These are phyloP conservation scores for Hortaea sp. DNA, from an alignment of 2,329 filamentous ascomycete genomes.

Conservation along the genomic window DNA sequence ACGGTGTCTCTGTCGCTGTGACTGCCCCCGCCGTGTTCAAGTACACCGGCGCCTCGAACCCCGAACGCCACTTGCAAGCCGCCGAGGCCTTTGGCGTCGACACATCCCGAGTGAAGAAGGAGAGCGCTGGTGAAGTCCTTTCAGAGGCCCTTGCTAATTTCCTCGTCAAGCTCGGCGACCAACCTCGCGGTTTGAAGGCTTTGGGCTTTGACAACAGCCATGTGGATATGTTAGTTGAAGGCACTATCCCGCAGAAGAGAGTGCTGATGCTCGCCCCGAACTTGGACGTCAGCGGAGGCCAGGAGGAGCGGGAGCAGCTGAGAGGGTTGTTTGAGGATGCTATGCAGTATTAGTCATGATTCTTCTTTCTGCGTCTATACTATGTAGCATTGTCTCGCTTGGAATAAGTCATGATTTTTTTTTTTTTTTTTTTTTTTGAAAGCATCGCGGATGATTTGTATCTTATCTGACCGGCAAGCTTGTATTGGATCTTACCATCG, in stretches of 20 bases:
- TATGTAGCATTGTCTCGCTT: no score
- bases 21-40: constrained; percentile 88
- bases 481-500: no score
- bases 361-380: no score
- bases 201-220: constrained; percentile 70
- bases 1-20: constrained; percentile 90
- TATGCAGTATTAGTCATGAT: constrained; percentile 27
- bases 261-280: constrained; percentile 88
- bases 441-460: no score
- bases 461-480: no score
- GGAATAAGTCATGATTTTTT: no score
- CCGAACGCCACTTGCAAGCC: constrained; percentile 79
- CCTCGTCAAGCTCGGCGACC: constrained; percentile 72
- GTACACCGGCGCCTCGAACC: constrained; percentile 86
- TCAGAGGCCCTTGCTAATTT: constrained; percentile 75
- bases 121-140: constrained; percentile 81
- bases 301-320: constrained; percentile 41
- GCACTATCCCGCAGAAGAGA: constrained; percentile 82
- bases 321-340: constrained; percentile 38
- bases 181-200: constrained; percentile 74
- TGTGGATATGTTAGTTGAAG: constrained; percentile 78
- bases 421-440: no score
- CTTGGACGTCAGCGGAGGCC: constrained; percentile 42
- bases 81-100: constrained; percentile 89
- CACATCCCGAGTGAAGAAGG: constrained; percentile 73